Percentiles rank a stretch among this genome's conserved stretches.
These are phyloP conservation scores for Echites panduratus DNA, from an alignment of 257 asterid species.

Conservation along the genomic window DNA sequence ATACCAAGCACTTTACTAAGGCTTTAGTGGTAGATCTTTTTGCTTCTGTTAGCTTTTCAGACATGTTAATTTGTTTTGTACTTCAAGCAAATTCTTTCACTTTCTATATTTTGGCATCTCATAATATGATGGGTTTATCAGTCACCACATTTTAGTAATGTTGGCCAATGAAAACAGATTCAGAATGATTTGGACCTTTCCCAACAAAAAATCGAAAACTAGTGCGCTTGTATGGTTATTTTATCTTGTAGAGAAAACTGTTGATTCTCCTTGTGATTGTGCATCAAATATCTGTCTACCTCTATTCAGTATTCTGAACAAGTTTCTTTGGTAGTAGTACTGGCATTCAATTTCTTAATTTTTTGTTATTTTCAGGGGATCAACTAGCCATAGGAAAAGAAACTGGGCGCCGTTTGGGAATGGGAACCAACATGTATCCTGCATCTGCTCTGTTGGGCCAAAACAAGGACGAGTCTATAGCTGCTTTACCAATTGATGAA, in stretches of 20 bases:
- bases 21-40: too few relatives aligned
- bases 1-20: not conserved
- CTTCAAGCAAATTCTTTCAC: not conserved
- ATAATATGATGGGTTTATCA: not conserved
- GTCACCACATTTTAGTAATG: not conserved
- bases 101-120: not conserved
- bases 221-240: too few relatives aligned
- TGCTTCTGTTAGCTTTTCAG: not conserved
- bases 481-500: slow-evolving; percentile 90
- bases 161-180: not conserved
- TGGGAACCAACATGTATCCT: slow-evolving; percentile 99
- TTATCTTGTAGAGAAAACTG: not conserved
- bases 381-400: slow-evolving; percentile 97
- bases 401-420: slow-evolving; percentile 93
- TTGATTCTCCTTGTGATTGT: not conserved
- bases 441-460: slow-evolving; percentile 94
- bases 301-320: not conserved
- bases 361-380: slow-evolving; percentile 60
- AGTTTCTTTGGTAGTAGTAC: not conserved
- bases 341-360: slow-evolving; percentile 7
- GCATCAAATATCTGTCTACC: not conserved
- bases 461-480: slow-evolving; percentile 89
- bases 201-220: too few relatives aligned
- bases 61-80: not conserved
- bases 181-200: too few relatives aligned